Evolutionary conservation across 306 rosid genomes (phyloP), one percentile per base, ranked within the genome.

Genomic region (Gynostemma pentaphyllum): DNA sequence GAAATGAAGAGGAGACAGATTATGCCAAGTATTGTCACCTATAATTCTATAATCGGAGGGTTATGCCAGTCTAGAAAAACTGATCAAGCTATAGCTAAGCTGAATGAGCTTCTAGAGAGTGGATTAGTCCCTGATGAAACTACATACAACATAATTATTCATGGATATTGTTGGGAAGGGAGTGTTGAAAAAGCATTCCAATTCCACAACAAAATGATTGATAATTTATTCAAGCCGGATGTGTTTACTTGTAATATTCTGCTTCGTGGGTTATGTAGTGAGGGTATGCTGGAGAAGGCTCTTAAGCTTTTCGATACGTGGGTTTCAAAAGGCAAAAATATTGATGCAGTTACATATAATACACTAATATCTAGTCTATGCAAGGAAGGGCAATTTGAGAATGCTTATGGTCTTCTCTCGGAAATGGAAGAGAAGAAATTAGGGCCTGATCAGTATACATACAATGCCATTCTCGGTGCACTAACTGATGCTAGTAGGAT

Each of bases 221-320:
- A 81, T 57, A 79, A 79, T 72, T 77, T 76, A 1, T 88, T 91
- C 67, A 84, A 75, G 64, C 96, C 96, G 4, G 84, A 86, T 76
- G 75, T 80, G 8, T 74, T 79, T 72, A 83, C 95, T 9, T 71
- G 81, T 55, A 91, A 85, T 57, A 91, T 88, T 74, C 96, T 91
- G 75, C 95, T 91, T 52, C 66, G 55, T 54, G 98, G 95, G 47
- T 81, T 91, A 53, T 91, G 96, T 59, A 75, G 37, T 47, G 76
- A 73, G 75, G 85, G 90, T 19, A 80, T 79, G 92, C 70, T 88
- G 53, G 95, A 91, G 64, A 88, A 79, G 77, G 98, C 92, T 72
- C 76, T 80, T 59, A 82, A 66, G 66, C 82, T 91, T 64, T 85
- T 88, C 68, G 51, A 79, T 67, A 48, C 84, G 14, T 91, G 86